These are phyloP conservation scores for Cordyceps tenuipes DNA, from an alignment of 2,329 filamentous ascomycete genomes.

Conservation along the genomic window DNA sequence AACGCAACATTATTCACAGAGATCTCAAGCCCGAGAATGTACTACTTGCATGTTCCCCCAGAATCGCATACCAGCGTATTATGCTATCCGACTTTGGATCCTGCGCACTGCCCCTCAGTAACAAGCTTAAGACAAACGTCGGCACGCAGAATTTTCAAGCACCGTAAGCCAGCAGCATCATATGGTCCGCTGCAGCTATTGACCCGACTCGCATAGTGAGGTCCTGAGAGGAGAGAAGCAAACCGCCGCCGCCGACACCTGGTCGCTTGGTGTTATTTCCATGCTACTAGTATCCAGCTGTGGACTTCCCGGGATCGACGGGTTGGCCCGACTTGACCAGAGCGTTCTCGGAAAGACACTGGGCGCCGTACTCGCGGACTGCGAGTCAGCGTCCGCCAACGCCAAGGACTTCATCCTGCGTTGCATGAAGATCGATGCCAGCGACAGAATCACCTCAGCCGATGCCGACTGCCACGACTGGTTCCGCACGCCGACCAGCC, in stretches of 20 bases:
- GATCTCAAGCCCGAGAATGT: constrained; percentile 6
- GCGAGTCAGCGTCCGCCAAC: constrained; percentile 17
- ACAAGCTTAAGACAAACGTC: constrained; percentile 34
- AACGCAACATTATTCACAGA: constrained; percentile 20
- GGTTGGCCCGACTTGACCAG: constrained; percentile 22
- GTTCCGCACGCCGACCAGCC: constrained; percentile 25
- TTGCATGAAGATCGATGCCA: constrained; percentile 24
- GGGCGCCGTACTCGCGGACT: constrained; percentile 9
- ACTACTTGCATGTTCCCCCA: constrained; percentile 15
- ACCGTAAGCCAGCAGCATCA: constrained; percentile 32
- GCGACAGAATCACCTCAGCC: constrained; percentile 20
- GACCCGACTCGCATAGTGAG: constrained; percentile 1
- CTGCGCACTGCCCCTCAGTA: constrained; percentile 25
- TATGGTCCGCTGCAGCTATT: neutral
- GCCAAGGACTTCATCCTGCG: constrained; percentile 22
- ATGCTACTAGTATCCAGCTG: constrained; percentile 27
- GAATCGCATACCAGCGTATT: constrained; percentile 15
- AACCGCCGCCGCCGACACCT: constrained; percentile 40
- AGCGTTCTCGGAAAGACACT: constrained; percentile 17
- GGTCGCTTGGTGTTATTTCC: constrained; percentile 42
- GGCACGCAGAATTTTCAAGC: constrained; percentile 41
- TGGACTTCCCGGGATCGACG: constrained; percentile 15
- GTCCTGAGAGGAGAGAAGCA: constrained; percentile 14
- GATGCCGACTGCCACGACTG: constrained; percentile 26
- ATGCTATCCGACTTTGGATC: constrained; percentile 18